Conservation (phyloP, 116 monocot genomes). For the Thalassia testudinum region DNA sequence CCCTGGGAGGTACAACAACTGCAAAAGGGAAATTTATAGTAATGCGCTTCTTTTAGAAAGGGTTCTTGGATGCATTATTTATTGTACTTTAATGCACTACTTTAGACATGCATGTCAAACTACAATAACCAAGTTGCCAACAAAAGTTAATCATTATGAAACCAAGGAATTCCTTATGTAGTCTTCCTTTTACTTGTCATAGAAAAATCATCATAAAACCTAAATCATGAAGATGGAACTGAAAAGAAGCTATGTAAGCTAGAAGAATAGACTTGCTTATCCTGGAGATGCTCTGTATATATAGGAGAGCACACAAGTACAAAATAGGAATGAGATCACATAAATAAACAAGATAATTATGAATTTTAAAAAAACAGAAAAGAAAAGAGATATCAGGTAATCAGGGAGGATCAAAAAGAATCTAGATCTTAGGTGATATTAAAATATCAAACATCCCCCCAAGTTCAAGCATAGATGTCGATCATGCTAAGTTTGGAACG, state of each 20-base stretch:
- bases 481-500: no score
- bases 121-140: background rate
- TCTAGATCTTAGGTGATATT: background rate
- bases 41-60: no score
- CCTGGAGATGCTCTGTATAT: no score
- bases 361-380: background rate
- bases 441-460: background rate
- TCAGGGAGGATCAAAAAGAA: background rate
- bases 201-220: no score
- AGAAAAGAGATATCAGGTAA: background rate
- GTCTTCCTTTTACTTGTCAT: background rate
- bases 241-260: no score
- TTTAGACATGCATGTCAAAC: background rate
- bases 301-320: no score
- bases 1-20: constrained; percentile 62
- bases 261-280: no score
- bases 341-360: background rate
- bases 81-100: no score
- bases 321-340: no score
- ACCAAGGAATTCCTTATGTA: background rate
- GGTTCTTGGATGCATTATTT: no score
- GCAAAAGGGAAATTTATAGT: constrained; percentile 1
- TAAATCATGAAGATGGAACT: no score
- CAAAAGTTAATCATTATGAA: background rate
- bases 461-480: no score